These are phyloP conservation scores for Ogataea wickerhamii DNA, from an alignment of 805 yeast species.

Conservation along the genomic window DNA sequence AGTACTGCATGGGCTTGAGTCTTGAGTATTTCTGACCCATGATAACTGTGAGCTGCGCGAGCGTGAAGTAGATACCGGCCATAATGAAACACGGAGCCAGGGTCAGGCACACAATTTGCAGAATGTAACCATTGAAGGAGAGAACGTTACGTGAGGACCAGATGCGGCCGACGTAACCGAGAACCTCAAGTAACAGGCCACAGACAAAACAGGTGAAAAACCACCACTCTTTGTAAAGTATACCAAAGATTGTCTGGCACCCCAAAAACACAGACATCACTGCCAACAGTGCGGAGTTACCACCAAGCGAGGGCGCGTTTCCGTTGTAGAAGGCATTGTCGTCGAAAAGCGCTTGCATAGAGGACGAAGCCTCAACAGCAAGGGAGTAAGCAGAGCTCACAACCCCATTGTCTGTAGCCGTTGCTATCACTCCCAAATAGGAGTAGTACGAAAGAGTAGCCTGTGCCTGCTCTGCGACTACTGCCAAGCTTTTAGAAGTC, in stretches of 20 bases:
- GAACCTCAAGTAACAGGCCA: constrained; percentile 59
- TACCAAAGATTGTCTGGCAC: constrained; percentile 41
- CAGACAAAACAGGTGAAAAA: constrained; percentile 53
- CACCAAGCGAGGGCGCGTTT: constrained; percentile 49
- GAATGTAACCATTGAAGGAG: constrained; percentile 42
- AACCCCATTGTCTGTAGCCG: constrained; percentile 20
- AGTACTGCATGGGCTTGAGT: constrained; percentile 54
- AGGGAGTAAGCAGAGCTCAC: constrained; percentile 12
- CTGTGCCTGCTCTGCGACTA: constrained; percentile 16
- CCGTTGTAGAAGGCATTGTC: constrained; percentile 34
- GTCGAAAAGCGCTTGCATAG: constrained; percentile 16
- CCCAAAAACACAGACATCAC: constrained; percentile 49
- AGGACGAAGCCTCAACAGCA: constrained; percentile 24
- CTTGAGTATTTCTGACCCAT: constrained; percentile 55
- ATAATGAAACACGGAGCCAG: constrained; percentile 79
- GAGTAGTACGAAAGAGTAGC: constrained; percentile 31
- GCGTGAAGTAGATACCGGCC: constrained; percentile 74
- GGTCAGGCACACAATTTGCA: constrained; percentile 67
- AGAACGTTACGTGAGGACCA: constrained; percentile 39
- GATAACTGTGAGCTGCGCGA: constrained; percentile 63
- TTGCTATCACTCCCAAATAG: constrained; percentile 20
- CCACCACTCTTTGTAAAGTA: constrained; percentile 60
- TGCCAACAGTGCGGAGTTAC: constrained; percentile 56
- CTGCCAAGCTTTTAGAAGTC: constrained; percentile 3
- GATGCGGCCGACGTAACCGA: constrained; percentile 64